Percentiles rank a stretch among this genome's conserved stretches.
Evolutionary conservation across 2,329 filamentous ascomycete genomes (phyloP).

Genomic region (Nannizzia gypsea): DNA sequence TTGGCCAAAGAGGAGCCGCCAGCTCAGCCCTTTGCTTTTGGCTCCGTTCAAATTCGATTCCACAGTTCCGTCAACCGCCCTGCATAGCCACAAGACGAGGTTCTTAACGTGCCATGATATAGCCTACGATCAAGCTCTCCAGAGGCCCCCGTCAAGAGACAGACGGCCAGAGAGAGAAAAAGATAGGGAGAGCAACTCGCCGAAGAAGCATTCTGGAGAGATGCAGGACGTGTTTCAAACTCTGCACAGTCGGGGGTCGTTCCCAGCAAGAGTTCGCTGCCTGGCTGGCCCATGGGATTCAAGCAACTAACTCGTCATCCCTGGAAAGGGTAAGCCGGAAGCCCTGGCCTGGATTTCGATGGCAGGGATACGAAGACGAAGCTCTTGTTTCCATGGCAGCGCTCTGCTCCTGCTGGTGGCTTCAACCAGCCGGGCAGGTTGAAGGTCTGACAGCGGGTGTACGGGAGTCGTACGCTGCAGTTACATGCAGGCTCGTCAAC

Average conservation of each 20-base stretch:
- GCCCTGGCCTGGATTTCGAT: not conserved
- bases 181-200: no score
- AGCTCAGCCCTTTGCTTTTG: not conserved
- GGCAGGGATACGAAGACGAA: not conserved
- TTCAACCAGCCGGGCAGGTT: no score
- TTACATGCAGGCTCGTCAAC: no score
- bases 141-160: not conserved
- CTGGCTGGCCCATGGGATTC: not conserved
- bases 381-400: no score
- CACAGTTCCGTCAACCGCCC: not conserved
- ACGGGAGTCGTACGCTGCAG: no score
- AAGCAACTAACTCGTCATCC: not conserved
- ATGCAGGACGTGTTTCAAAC: slow-evolving; percentile 1
- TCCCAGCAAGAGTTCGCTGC: not conserved
- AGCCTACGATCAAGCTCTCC: not conserved
- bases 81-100: not conserved
- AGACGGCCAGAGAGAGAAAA: not conserved
- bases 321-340: not conserved
- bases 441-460: no score
- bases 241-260: not conserved
- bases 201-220: not conserved
- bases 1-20: not conserved
- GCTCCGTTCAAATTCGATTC: not conserved
- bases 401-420: no score
- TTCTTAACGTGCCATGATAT: not conserved